Percentiles rank a stretch among this genome's conserved stretches.
Evolutionary conservation across 352 stramenopile species (phyloP).

Genomic region (Phytophthora melonis): DNA sequence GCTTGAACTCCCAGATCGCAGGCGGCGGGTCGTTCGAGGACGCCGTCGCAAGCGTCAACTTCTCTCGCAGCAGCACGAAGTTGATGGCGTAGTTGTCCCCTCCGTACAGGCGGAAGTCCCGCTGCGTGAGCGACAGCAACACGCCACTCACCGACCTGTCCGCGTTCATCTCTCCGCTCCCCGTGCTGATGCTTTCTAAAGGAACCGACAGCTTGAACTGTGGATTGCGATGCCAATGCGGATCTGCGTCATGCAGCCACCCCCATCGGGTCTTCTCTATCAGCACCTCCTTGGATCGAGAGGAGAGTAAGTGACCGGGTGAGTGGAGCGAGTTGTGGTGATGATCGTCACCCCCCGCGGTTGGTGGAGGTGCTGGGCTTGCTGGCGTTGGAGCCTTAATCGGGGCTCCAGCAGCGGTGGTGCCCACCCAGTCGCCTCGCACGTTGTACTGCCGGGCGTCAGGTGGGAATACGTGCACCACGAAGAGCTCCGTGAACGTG

Average conservation of each 20-base stretch:
- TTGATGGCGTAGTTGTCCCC: conserved; percentile 90
- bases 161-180: conserved; percentile 1
- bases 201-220: conserved; percentile 83
- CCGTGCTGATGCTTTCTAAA: conserved; percentile 8
- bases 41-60: conserved; percentile 57
- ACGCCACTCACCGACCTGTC: conserved; percentile 45
- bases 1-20: conserved; percentile 79
- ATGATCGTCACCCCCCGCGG: conserved; percentile 19
- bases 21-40: conserved; percentile 36
- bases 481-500: conserved; percentile 77
- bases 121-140: conserved; percentile 85
- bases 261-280: conserved; percentile 76
- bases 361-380: conserved; percentile 16
- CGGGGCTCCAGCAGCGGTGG: conserved; percentile 52
- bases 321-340: conserved; percentile 17
- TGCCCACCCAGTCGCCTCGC: conserved; percentile 54
- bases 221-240: conserved; percentile 93
- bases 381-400: conserved; percentile 7
- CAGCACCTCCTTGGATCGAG: conserved; percentile 38
- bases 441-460: conserved; percentile 62
- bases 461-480: conserved; percentile 52
- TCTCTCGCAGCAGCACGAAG: conserved; percentile 87
- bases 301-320: neutral
- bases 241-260: conserved; percentile 75
- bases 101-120: conserved; percentile 81